A percentile compares a stretch with the other conserved stretches of the same genome.
Evolutionary conservation across 495 filamentous ascomycete genomes (phyloP).

Genomic region (Aspergillus conjunctus): DNA sequence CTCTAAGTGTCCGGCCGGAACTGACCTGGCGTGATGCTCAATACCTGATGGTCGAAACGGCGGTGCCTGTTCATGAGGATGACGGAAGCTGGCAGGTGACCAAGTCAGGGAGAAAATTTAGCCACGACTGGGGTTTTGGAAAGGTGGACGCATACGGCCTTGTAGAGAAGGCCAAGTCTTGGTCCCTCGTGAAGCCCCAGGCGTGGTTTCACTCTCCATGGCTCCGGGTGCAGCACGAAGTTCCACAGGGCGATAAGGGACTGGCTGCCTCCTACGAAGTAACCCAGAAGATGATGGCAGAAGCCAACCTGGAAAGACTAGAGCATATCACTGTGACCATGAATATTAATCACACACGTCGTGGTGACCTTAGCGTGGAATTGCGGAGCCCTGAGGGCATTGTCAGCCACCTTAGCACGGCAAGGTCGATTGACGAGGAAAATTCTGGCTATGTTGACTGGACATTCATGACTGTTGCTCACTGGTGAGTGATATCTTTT

Average conservation of each 20-base stretch:
- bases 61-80: constrained; percentile 75
- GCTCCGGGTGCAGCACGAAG: constrained; percentile 81
- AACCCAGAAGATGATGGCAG: constrained; percentile 70
- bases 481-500: constrained; percentile 66
- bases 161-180: constrained; percentile 82
- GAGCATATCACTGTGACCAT: constrained; percentile 98
- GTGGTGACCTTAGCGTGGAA: constrained; percentile 93
- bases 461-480: constrained; percentile 98
- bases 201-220: constrained; percentile 93
- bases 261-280: constrained; percentile 77
- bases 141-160: constrained; percentile 87
- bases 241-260: constrained; percentile 85
- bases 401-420: constrained; percentile 78
- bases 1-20: constrained; percentile 80
- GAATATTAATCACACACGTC: constrained; percentile 84
- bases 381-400: constrained; percentile 81
- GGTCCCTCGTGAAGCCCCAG: constrained; percentile 92
- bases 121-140: constrained; percentile 92
- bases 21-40: constrained; percentile 94
- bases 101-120: constrained; percentile 79
- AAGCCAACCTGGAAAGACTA: constrained; percentile 79
- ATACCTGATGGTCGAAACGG: constrained; percentile 82
- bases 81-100: constrained; percentile 81
- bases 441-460: constrained; percentile 84
- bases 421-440: constrained; percentile 64